These are phyloP conservation scores for Bocquillonia castaneifolia DNA, from an alignment of 441 rosid genomes.

Conservation along the genomic window DNA sequence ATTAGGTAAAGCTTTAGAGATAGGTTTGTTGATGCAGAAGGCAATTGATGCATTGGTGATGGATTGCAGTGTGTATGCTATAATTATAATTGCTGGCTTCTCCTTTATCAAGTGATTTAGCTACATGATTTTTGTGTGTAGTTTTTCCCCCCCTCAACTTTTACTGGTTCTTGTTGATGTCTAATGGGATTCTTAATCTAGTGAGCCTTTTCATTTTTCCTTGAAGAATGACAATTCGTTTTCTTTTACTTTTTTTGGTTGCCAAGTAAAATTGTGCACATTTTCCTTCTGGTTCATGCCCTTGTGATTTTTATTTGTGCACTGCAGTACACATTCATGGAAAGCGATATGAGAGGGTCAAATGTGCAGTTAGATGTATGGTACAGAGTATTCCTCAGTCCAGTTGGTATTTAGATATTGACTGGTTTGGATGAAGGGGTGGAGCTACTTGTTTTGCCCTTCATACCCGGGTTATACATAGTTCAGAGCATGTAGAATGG, in stretches of 20 bases:
- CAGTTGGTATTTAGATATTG: neutral
- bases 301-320: neutral
- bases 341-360: too few relatives aligned
- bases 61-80: constrained; percentile 64
- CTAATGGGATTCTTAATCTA: neutral
- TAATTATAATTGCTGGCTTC: constrained; percentile 51
- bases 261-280: neutral
- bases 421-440: neutral
- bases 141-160: neutral
- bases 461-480: neutral
- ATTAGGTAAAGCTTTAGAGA: constrained; percentile 59
- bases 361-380: neutral
- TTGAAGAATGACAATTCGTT: neutral
- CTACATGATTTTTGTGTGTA: constrained; percentile 11
- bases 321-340: neutral
- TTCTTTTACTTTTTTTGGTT: neutral
- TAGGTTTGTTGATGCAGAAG: constrained; percentile 50
- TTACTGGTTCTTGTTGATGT: constrained; percentile 7
- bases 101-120: constrained; percentile 33
- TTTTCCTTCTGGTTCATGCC: neutral
- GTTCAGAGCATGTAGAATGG: neutral
- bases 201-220: neutral
- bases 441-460: neutral
- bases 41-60: constrained; percentile 56
- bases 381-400: neutral